These are phyloP conservation scores for Ilex aquifolium DNA, from an alignment of 257 asterid species.

Conservation along the genomic window DNA sequence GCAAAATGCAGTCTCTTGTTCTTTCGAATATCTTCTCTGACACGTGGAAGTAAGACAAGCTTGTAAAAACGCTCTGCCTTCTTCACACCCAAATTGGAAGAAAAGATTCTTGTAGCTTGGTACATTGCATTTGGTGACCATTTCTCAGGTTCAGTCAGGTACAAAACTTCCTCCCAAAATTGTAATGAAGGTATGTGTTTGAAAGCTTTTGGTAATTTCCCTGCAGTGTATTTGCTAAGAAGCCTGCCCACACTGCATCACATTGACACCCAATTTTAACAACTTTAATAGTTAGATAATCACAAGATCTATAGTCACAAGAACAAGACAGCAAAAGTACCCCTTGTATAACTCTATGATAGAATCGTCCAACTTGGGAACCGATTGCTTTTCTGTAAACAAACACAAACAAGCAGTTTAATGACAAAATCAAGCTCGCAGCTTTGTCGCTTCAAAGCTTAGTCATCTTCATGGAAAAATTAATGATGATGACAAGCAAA, in stretches of 20 bases:
- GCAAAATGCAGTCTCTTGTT: conserved; percentile 86
- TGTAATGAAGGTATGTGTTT: conserved; percentile 73
- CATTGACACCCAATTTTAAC: conserved; percentile 4
- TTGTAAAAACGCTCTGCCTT: conserved; percentile 82
- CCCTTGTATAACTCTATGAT: conserved; percentile 83
- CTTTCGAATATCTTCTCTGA: conserved; percentile 80
- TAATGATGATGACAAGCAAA: neutral
- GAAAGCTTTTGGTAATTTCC: conserved; percentile 89
- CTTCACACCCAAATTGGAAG: conserved; percentile 82
- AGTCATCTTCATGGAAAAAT: neutral
- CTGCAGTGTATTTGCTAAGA: conserved; percentile 73
- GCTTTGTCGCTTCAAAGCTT: neutral
- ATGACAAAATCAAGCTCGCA: neutral
- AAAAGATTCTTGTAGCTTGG: conserved; percentile 91
- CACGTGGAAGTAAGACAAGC: conserved; percentile 87
- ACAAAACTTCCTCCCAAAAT: conserved; percentile 80
- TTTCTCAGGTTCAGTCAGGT: conserved; percentile 81
- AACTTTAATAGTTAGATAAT: neutral
- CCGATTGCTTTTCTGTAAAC: conserved; percentile 45
- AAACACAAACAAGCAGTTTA: conserved; percentile 1
- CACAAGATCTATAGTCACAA: neutral
- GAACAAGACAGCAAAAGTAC: conserved; percentile 28
- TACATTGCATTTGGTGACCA: conserved; percentile 93
- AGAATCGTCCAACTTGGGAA: conserved; percentile 69
- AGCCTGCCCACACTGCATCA: conserved; percentile 67